Base-by-base conservation (phyloP, 306 rosid species). In the Delonix regia region DNA sequence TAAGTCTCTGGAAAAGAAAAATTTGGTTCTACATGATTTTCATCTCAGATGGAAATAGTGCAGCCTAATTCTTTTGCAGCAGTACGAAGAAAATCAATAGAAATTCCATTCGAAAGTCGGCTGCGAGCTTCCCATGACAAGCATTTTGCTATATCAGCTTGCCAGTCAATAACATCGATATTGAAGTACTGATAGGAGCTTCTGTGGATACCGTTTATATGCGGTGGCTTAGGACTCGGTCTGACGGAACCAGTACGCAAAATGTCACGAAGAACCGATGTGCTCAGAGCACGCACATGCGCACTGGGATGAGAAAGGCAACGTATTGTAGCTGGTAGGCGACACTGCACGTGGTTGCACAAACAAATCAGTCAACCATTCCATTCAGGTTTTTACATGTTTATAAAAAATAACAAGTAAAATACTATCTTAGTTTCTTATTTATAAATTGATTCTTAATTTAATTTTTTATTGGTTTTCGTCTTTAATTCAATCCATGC, bases 251-350 rank as follows among this genome's bases (percentile, higher is more conserved):
- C 84, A 22, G 83, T 59, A 63, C 78, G 89, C 85, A 89, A 60
- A 65, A 93, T 88, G 76, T 86, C 98, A 5, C 96, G 98, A 49
- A 93, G 94, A 82, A 90, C 94, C 0, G 98, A 90, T 7, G 76
- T 81, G 83, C 98, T 93, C 63, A 93, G 76, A 25, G 97, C 86
- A 0, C 94, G 97, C 11, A 90, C 91, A 36, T 88, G 93, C 0
- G 94, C 97, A 59, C 98, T 93, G 19, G 93, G 91, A 80, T 90
- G 96, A 77, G 97, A 86, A 48, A 93, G 90, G 87, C 94, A 93
- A 70, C 89, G 88, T 57, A 86, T 73, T 53, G 94, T 90, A 44
- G 93, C 96, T 1, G 94, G 81, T 39, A 93, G 75, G 77, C 98
- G 98, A 72, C 94, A 89, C 97, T 93, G 89, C 88, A 83, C 56